phyloP scores from a whole-genome alignment of 495 filamentous ascomycete species.

The Penicillium coprophilum region DNA sequence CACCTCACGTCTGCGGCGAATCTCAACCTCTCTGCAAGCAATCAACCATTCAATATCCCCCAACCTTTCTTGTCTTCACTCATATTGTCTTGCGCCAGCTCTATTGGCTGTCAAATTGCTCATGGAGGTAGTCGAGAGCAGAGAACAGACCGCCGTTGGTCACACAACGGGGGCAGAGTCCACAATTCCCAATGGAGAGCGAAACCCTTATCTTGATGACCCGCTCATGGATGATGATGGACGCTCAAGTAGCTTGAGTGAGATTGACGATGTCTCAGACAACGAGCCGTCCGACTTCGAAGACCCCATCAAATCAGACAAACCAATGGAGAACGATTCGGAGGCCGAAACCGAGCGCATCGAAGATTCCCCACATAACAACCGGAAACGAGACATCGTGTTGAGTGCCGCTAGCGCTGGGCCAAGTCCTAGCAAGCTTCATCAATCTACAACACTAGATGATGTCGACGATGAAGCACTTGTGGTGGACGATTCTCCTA shows the following conservation, averaged over 20 bases:
- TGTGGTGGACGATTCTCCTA: conserved; percentile 41
- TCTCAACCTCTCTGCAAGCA: conserved; percentile 19
- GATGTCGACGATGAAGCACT: conserved; percentile 46
- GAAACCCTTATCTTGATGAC: conserved; percentile 40
- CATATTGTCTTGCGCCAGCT: conserved; percentile 6
- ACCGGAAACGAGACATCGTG: conserved; percentile 61
- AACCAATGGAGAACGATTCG: conserved; percentile 70
- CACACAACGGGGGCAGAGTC: conserved; percentile 35
- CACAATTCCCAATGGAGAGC: conserved; percentile 40
- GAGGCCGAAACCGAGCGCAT: conserved; percentile 97
- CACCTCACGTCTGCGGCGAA: conserved; percentile 22
- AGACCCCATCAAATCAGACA: conserved; percentile 41
- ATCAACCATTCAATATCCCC: conserved; percentile 10
- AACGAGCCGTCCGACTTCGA: conserved; percentile 58
- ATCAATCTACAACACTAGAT: conserved; percentile 49
- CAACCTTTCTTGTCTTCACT: conserved; percentile 1
- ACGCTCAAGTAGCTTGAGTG: conserved; percentile 79
- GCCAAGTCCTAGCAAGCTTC: conserved; percentile 67
- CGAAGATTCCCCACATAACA: conserved; percentile 84
- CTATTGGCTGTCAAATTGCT: conserved; percentile 5
- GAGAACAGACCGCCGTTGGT: conserved; percentile 40
- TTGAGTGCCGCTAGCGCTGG: conserved; percentile 51
- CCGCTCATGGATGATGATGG: conserved; percentile 43
- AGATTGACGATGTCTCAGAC: conserved; percentile 78
- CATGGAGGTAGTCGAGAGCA: conserved; percentile 48